Percentiles rank a stretch among this genome's conserved stretches.
phyloP scores from a whole-genome alignment of 78 protist genomes.

The Monocercomonoides exilis region DNA sequence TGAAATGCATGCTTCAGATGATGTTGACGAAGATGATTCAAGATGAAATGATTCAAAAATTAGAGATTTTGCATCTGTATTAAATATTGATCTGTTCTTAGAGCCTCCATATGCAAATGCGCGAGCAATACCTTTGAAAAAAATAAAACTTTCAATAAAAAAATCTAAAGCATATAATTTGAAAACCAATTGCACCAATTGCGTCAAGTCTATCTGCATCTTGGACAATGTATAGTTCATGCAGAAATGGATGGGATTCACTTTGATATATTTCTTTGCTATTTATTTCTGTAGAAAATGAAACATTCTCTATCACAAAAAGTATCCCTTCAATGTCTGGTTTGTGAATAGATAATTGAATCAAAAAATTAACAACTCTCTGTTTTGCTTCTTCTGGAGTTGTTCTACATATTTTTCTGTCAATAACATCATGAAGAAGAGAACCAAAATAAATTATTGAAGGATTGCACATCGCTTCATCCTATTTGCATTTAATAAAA shows the following conservation, averaged over 20 bases:
- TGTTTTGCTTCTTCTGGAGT: not conserved
- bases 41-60: not conserved
- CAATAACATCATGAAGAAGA: not conserved
- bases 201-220: not conserved
- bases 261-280: not conserved
- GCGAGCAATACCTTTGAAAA: not conserved
- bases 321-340: not conserved
- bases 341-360: not conserved
- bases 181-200: not conserved
- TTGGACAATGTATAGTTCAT: not conserved
- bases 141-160: too few relatives aligned
- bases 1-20: too few relatives aligned
- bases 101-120: not conserved
- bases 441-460: not conserved
- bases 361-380: not conserved
- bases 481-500: not conserved
- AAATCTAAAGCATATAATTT: not conserved
- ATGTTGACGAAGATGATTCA: too few relatives aligned
- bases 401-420: not conserved
- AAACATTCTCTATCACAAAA: not conserved
- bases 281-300: not conserved
- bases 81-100: not conserved
- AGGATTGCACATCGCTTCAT: not conserved
- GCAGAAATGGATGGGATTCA: not conserved
- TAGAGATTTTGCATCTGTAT: not conserved